Evolutionary conservation across 176 grass and related monocot species (phyloP).

Genomic region (Oryza nivara): DNA sequence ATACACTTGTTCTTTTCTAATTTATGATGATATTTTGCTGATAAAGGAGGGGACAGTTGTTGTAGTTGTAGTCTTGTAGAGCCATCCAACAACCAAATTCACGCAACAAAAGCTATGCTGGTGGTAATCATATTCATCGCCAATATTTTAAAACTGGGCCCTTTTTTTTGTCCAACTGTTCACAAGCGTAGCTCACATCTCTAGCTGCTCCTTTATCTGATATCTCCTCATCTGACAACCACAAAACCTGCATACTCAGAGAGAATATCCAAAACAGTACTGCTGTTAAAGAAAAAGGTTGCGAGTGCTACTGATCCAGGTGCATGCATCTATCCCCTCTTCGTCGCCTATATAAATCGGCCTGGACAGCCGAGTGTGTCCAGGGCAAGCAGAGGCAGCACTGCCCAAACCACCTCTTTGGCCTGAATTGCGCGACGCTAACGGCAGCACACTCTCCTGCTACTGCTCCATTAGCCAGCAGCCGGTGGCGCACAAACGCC

Average conservation of each 20-base stretch:
- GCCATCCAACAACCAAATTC: not conserved
- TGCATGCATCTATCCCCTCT: conserved; percentile 37
- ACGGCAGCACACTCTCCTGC: not conserved
- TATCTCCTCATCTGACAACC: conserved; percentile 41
- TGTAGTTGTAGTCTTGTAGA: not conserved
- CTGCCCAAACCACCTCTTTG: conserved; percentile 47
- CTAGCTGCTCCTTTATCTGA: conserved; percentile 34
- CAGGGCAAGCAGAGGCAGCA: conserved; percentile 33
- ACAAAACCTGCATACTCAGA: conserved; percentile 34
- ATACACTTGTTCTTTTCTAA: conserved; percentile 28
- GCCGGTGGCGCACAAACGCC: conserved; percentile 16
- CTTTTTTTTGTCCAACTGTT: not conserved
- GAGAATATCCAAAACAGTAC: conserved; percentile 46
- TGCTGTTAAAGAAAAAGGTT: conserved; percentile 10
- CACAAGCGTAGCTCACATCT: conserved; percentile 4
- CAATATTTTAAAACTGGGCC: not conserved
- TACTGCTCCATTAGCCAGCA: conserved; percentile 31
- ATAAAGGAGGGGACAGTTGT: conserved; percentile 28
- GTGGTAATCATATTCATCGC: not conserved
- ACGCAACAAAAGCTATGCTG: not conserved
- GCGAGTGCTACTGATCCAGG: conserved; percentile 18
- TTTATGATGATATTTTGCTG: not conserved
- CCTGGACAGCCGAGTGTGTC: conserved; percentile 15
- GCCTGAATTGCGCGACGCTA: conserved; percentile 9
- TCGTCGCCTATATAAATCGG: conserved; percentile 59